These are phyloP conservation scores for Wickerhamiella vanderwaltii DNA, from an alignment of 805 yeast species.

Conservation along the genomic window DNA sequence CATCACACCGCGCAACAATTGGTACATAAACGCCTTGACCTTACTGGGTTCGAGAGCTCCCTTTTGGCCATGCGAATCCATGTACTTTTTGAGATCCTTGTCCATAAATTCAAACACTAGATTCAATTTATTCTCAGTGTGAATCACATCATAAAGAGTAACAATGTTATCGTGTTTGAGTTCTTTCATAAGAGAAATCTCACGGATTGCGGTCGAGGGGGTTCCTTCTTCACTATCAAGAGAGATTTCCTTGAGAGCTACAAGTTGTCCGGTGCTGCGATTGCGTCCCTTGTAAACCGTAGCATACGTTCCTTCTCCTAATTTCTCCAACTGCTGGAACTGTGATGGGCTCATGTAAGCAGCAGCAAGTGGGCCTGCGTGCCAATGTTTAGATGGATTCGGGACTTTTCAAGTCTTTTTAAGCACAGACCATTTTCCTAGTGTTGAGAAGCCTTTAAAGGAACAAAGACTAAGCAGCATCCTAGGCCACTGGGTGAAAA, in stretches of 20 bases:
- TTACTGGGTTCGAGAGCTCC: conserved; percentile 64
- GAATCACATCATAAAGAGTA: conserved; percentile 86
- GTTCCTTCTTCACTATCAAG: conserved; percentile 96
- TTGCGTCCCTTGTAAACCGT: conserved; percentile 95
- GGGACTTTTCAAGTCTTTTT: no score
- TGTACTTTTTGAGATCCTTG: conserved; percentile 82
- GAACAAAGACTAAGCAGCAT: no score
- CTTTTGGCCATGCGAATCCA: conserved; percentile 72
- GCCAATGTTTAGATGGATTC: not conserved
- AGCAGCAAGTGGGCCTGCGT: not conserved
- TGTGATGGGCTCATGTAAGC: conserved; percentile 26
- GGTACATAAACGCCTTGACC: conserved; percentile 89
- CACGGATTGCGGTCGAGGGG: conserved; percentile 95
- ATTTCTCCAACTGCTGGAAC: conserved; percentile 43
- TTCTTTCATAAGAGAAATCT: conserved; percentile 90
- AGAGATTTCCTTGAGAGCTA: conserved; percentile 89
- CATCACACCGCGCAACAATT: conserved; percentile 76
- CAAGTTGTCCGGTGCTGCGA: conserved; percentile 73
- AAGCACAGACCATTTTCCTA: no score
- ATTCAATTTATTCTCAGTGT: conserved; percentile 89
- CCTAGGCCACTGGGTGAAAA: no score
- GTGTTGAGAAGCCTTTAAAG: no score
- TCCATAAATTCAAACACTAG: conserved; percentile 90
- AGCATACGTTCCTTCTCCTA: conserved; percentile 95
- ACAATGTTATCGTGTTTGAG: conserved; percentile 87